These are phyloP conservation scores for Spathaspora hagerdaliae DNA, from an alignment of 805 yeast genomes.

Conservation along the genomic window DNA sequence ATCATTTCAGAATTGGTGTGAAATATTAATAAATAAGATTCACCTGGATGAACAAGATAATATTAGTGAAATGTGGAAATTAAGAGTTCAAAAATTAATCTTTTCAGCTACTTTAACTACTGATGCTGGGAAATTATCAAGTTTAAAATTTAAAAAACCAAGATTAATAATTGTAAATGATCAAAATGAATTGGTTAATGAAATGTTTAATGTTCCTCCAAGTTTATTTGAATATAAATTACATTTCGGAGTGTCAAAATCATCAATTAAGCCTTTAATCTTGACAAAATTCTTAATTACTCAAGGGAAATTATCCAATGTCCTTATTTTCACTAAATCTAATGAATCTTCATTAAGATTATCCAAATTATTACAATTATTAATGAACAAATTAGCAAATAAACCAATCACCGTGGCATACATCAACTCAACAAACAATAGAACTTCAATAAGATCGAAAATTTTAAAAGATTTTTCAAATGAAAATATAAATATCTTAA, in stretches of 20 bases:
- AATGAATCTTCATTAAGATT: constrained; percentile 87
- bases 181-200: constrained; percentile 41
- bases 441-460: constrained; percentile 45
- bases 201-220: constrained; percentile 59
- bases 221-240: constrained; percentile 45
- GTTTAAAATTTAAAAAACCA: constrained; percentile 68
- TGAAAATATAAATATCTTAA: constrained; percentile 51
- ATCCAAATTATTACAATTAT: constrained; percentile 50
- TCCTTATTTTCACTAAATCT: constrained; percentile 64
- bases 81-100: constrained; percentile 57
- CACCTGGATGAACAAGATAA: constrained; percentile 9
- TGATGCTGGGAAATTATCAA: constrained; percentile 81
- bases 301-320: constrained; percentile 32
- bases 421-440: constrained; percentile 57
- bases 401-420: constrained; percentile 27
- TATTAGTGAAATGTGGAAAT: constrained; percentile 29
- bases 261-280: constrained; percentile 67
- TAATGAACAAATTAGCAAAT: constrained; percentile 25
- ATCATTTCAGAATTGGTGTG: constrained; percentile 90
- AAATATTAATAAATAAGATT: constrained; percentile 43
- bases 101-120: constrained; percentile 94
- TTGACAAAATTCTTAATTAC: constrained; percentile 51
- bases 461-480: constrained; percentile 56
- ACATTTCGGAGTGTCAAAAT: constrained; percentile 33
- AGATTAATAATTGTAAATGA: constrained; percentile 70